Evolutionary conservation across 768 basidiomycete species (phyloP), one percentile per base, ranked within the genome.

Genomic region (Termitomyces sp.): DNA sequence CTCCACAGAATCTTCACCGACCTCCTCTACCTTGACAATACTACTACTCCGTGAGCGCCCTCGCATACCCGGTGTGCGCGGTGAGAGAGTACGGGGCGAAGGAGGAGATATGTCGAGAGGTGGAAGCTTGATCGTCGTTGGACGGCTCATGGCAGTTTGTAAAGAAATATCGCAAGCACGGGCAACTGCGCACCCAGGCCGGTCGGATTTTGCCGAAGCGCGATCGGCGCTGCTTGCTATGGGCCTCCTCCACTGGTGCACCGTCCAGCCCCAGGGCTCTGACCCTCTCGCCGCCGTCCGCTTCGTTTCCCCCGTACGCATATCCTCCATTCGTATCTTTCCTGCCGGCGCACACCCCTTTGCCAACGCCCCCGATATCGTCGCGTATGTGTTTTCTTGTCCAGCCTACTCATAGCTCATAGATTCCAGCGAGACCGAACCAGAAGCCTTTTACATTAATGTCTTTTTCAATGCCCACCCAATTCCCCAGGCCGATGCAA

Each of bases 11-110:
- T 85, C 76, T 66, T 83, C 85, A 42, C 85, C 87, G 58, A 94
- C 82, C 65, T 89, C 79, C 70, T 94, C 91, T 52, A 94, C 89
- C 71, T 91, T 91, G 73, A 94, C 85, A 61, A 93, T 77, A 66
- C 89, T 91, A 55, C 77, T 79, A 52, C 86, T 87, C 46, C 89
- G 78, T n/a, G 71, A 74, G 14, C 86, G 76, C 35, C 78, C 72
- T 57, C 76, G 73, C 50, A 51, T 40, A 12, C 17, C 50, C 50
- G 28, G 5, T 37, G 25, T 27, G 25, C 25, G 50, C 40, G 76
- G 55, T 23, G 74, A 55, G 7, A 67, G 54, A 21, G 66, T 61
- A 28, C 68, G 67, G 47, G 63, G 64, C 59, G 70, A 40, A 52
- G 68, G 39, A 9, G 57, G 39, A 10, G 76, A 64, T 16, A 78